phyloP scores from a whole-genome alignment of 2,329 filamentous ascomycete genomes.

The Colletotrichum chrysophilum region DNA sequence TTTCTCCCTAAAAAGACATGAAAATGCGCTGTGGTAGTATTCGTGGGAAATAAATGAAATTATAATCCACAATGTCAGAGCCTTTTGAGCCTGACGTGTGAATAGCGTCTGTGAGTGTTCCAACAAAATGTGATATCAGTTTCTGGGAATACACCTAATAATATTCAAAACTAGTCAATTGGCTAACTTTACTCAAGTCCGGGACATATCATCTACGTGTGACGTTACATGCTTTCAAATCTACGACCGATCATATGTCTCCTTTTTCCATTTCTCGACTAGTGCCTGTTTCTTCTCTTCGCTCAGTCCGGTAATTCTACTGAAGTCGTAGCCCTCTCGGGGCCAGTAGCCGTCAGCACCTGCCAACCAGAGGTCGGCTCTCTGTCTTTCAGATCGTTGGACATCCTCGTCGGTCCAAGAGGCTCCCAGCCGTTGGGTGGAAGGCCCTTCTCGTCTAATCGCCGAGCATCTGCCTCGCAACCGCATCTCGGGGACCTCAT shows the following conservation, averaged over 20 bases:
- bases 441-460: neutral
- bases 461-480: neutral
- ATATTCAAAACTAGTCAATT: neutral
- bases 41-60: neutral
- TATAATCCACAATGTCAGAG: accelerated
- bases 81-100: neutral
- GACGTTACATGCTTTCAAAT: neutral
- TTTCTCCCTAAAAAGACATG: neutral
- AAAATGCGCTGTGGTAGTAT: neutral
- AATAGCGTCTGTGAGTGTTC: neutral
- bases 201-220: neutral
- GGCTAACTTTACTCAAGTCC: neutral
- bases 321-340: neutral
- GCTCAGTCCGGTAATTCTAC: neutral
- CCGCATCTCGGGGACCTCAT: neutral
- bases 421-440: neutral
- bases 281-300: neutral
- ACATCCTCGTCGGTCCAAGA: neutral
- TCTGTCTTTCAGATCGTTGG: neutral
- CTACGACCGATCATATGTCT: neutral
- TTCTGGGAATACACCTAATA: neutral
- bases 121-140: neutral
- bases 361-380: neutral
- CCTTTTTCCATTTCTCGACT: neutral
- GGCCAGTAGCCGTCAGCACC: neutral